Conservation (phyloP, 2,329 filamentous ascomycete species). For the Zymoseptoria pseudotritici region DNA sequence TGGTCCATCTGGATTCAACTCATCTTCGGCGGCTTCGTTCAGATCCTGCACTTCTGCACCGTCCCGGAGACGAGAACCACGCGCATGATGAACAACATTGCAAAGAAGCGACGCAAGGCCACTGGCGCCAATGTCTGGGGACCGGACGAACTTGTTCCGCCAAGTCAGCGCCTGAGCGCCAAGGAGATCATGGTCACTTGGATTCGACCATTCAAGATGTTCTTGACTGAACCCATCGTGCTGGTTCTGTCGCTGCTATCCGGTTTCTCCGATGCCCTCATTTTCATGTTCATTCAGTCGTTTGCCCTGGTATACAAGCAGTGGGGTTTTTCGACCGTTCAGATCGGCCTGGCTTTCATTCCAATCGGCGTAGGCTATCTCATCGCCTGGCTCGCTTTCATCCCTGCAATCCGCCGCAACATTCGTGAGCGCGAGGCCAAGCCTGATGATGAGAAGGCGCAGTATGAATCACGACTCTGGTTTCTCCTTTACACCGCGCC, state of each 20-base stretch:
- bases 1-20: slow-evolving; percentile 87
- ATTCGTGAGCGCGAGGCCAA: slow-evolving; percentile 38
- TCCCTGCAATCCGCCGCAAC: slow-evolving; percentile 49
- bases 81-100: slow-evolving; percentile 71
- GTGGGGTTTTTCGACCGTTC: slow-evolving; percentile 56
- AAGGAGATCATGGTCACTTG: slow-evolving; percentile 48
- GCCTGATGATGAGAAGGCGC: slow-evolving; percentile 47
- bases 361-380: slow-evolving; percentile 63
- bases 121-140: slow-evolving; percentile 59
- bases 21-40: slow-evolving; percentile 67
- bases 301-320: slow-evolving; percentile 62
- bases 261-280: slow-evolving; percentile 67
- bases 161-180: slow-evolving; percentile 33
- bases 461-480: slow-evolving; percentile 60
- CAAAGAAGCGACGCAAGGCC: slow-evolving; percentile 61
- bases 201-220: slow-evolving; percentile 67
- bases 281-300: slow-evolving; percentile 74
- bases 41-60: slow-evolving; percentile 50
- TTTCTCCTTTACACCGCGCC: slow-evolving; percentile 59
- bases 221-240: slow-evolving; percentile 69
- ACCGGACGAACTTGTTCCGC: slow-evolving; percentile 59
- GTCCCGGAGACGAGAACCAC: slow-evolving; percentile 77
- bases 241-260: slow-evolving; percentile 63
- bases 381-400: slow-evolving; percentile 55
- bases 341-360: slow-evolving; percentile 57